Base-by-base conservation (phyloP, 306 rosid genomes). In the Neltuma alba region DNA sequence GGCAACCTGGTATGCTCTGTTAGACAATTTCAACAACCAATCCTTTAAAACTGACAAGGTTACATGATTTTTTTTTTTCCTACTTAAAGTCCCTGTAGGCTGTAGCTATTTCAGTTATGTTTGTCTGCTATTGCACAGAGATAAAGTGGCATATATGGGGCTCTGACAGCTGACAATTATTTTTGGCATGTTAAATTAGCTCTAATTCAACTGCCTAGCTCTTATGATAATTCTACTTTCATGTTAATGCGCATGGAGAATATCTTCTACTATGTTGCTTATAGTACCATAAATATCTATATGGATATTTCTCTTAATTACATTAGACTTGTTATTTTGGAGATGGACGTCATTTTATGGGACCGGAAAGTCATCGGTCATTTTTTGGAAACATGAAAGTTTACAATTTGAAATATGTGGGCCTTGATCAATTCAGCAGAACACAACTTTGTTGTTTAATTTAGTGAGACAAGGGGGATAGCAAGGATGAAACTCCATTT, bases 321-420 rank as follows among this genome's bases (percentile, higher is more conserved):
- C 33, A 14, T 40, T n/a, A 69, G 9, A 61, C 41, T 48, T 82
- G 41, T 44, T 25, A 1, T 38, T 67, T 76, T 55, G 25, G 34
- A 58, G 74, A 8, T 68, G 52, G 25, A 9, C 23, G 38, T 62
- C 72, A 37, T 76, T 28, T 76, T n/a, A 48, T 76, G 52, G 37
- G 68, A 45, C 54, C 21, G 6, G 44, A 6, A 30, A 57, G 62
- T 44, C 60, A 21, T 60, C 15, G 3, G 48, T 62, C 72, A 37
- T 82, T 37, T 76, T n/a, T 47, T 76, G 52, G 37, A 81, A 69
- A 36, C 54, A 14, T 16, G 34, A 6, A 41, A 57, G 62, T 33
- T 58, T 15, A 44, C 31, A 70, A 21, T 42, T 70, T 33, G 48
- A 75, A 62, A 16, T 57, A 25, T 68, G 28, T 9, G 57, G 23